These are phyloP conservation scores for Colletotrichum australisinense DNA, from an alignment of 2,329 filamentous ascomycete species.

Conservation along the genomic window DNA sequence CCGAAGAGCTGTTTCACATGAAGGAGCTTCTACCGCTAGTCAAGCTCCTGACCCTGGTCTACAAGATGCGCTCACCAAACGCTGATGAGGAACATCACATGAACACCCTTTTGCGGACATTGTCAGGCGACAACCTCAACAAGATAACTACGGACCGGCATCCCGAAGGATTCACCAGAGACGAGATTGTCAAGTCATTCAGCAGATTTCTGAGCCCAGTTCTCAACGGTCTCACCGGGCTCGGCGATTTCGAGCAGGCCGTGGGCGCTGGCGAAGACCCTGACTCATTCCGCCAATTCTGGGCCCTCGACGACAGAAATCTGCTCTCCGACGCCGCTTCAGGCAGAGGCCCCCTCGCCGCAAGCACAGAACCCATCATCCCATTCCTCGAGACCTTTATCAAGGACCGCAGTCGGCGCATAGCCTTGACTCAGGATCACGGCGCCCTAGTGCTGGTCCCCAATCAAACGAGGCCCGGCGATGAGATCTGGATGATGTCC, in stretches of 20 bases:
- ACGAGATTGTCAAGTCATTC: constrained; percentile 46
- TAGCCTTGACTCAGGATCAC: constrained; percentile 34
- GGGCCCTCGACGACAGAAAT: constrained; percentile 47
- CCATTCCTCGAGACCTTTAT: constrained; percentile 35
- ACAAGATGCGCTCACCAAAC: constrained; percentile 42
- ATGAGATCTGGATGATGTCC: constrained; percentile 36
- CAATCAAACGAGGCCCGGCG: constrained; percentile 11
- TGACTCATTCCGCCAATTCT: constrained; percentile 48
- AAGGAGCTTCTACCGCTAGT: constrained; percentile 46
- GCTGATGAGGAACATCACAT: constrained; percentile 44
- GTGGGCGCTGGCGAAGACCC: constrained; percentile 46
- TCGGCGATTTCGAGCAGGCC: constrained; percentile 45
- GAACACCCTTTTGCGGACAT: constrained; percentile 47
- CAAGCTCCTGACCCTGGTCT: constrained; percentile 47
- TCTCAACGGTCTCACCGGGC: constrained; percentile 48
- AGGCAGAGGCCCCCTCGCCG: constrained; percentile 38
- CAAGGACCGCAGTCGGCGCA: constrained; percentile 11
- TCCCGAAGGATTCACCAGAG: constrained; percentile 37
- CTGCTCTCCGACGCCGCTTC: constrained; percentile 47
- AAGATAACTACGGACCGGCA: constrained; percentile 31
- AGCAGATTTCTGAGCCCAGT: constrained; percentile 43
- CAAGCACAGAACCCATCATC: constrained; percentile 41
- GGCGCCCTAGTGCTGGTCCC: constrained; percentile 34
- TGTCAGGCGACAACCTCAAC: constrained; percentile 20
- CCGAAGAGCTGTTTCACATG: constrained; percentile 45